Base-by-base conservation (phyloP, 805 yeast genomes). In the Lachancea mirantina region DNA sequence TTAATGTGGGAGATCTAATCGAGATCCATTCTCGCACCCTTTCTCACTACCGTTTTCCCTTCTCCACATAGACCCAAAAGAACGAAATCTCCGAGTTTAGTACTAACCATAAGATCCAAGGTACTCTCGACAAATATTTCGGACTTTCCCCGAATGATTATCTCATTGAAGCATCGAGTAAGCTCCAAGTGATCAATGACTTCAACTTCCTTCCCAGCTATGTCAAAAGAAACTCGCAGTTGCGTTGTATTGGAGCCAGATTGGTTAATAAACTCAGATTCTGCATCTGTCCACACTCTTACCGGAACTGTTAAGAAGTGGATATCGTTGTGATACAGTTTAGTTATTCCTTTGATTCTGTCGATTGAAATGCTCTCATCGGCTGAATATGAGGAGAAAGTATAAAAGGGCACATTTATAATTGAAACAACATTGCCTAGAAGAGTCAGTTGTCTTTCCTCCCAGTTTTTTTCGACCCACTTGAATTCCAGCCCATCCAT, bases 301-400 rank as follows among this genome's bases (percentile, higher is more conserved):
- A 70, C 45, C 4, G 61, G 59, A 9, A 73, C 47, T n/a, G 62
- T 56, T 5, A 70, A 67, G 48, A 74, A 73, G 34, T 58, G 59
- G 10, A 36, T 40, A 3, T 49, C 62, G 5, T 62, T 43, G 39
- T 68, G 67, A 30, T 45, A 59, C 22, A 74, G 47, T 24, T 55
- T 53, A 8, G 70, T 60, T 4, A 46, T 32, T 5, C 78, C 78
- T 35, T 61, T 60, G 1, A 71, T 54, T 10, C 55, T 47, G 4
- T 52, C 42, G 2, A 70, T 66, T 2, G 45, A 36, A 2, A 68
- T 25, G 6, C 39, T 34, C 11, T 28, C 39, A 11, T 47, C 41
- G 8, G 11, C 36, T n/a, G 22, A 26, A n/a, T 32, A 22, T 9
- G 43, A 38, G 1, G 38, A 23, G 3, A 55, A 49, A 11, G 57